Evolutionary conservation across 179 eudicot genomes (phyloP).

Genomic region (Carnegiea gigantea): DNA sequence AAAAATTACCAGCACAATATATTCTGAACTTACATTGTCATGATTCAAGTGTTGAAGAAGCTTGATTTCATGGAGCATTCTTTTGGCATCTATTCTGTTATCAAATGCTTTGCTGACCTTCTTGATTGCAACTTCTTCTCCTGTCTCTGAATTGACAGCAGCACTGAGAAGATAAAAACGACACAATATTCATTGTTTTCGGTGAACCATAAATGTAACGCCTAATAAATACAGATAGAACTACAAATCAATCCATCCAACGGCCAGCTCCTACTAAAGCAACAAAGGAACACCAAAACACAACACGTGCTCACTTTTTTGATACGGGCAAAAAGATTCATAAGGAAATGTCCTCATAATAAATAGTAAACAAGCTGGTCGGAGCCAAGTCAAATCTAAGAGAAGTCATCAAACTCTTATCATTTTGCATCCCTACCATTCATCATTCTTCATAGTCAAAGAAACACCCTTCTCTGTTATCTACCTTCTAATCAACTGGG

Average conservation of each 20-base stretch:
- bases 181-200: background rate
- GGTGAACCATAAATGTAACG: background rate
- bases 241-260: background rate
- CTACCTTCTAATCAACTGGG: background rate
- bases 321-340: background rate
- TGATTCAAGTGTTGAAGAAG: constrained; percentile 91
- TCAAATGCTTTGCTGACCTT: constrained; percentile 94
- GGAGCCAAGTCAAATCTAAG: too few species aligned
- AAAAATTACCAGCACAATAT: background rate
- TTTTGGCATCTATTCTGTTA: constrained; percentile 89
- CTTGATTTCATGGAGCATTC: constrained; percentile 91
- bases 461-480: background rate
- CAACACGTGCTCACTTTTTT: too few species aligned
- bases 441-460: background rate
- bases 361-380: too few species aligned
- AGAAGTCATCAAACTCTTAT: background rate
- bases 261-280: background rate
- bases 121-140: constrained; percentile 95
- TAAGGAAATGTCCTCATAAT: background rate
- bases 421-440: background rate
- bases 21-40: constrained; percentile 65
- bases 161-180: constrained; percentile 55
- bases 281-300: background rate
- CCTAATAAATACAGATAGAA: background rate
- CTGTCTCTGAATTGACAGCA: constrained; percentile 81